A percentile compares a stretch with the other conserved stretches of the same genome.
phyloP scores from a whole-genome alignment of 2,329 filamentous ascomycete species.

The Nothophoma quercina region DNA sequence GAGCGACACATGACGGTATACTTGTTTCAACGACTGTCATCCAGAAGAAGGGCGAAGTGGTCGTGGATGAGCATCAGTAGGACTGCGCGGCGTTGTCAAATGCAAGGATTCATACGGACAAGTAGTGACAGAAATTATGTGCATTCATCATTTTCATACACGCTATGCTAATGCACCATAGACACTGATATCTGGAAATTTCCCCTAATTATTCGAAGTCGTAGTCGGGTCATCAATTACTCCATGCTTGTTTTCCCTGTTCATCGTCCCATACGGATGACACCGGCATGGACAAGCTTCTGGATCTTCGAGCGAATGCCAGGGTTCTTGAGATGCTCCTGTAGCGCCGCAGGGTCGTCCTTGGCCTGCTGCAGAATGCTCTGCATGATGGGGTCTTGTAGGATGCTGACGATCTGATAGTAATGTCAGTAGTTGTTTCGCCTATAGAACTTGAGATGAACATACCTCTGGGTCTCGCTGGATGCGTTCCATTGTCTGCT shows the following conservation, averaged over 20 bases:
- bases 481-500: conserved; percentile 91
- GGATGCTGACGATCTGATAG: conserved; percentile 79
- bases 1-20: conserved; percentile 3
- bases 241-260: background rate
- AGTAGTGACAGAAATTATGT: too few species aligned
- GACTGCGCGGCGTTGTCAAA: too few species aligned
- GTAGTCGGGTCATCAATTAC: conserved; percentile 18
- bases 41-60: background rate
- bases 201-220: conserved; percentile 9
- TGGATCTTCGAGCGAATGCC: conserved; percentile 87
- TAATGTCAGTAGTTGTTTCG: background rate
- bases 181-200: conserved; percentile 8
- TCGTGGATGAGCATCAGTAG: too few species aligned
- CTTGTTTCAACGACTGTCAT: conserved; percentile 1
- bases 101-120: too few species aligned
- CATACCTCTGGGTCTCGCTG: conserved; percentile 88
- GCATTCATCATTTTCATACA: conserved; percentile 11
- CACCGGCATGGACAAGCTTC: conserved; percentile 91
- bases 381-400: conserved; percentile 98
- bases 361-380: conserved; percentile 96
- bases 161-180: conserved; percentile 32
- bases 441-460: conserved; percentile 14
- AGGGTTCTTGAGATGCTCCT: conserved; percentile 97
- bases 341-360: conserved; percentile 86
- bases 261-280: conserved; percentile 77